Evolutionary conservation across 73 alveolate genomes (phyloP).

Genomic region (Paramecium octaurelia): DNA sequence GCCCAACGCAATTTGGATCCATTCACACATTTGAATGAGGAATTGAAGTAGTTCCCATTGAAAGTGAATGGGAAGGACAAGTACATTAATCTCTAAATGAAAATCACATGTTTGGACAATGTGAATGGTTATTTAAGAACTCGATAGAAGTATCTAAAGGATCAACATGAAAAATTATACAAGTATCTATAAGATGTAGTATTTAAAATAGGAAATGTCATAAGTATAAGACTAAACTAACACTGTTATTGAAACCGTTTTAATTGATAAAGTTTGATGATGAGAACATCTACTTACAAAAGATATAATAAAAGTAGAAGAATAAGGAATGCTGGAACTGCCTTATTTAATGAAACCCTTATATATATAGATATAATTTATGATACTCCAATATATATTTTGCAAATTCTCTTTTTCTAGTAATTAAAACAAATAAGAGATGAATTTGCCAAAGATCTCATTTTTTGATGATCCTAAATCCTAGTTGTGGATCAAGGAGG

Average conservation of each 20-base stretch:
- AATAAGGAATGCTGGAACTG: background rate
- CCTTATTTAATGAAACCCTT: background rate
- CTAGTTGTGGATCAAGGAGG: background rate
- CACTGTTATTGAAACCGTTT: background rate
- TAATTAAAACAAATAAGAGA: background rate
- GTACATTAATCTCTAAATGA: background rate
- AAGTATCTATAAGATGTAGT: background rate
- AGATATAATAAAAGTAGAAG: background rate
- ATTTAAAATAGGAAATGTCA: background rate
- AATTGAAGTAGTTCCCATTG: background rate
- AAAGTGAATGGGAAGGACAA: background rate
- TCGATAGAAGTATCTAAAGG: background rate
- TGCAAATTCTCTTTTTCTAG: background rate
- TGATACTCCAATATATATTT: background rate
- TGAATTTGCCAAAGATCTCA: conserved; percentile 36
- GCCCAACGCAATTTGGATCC: conserved; percentile 21
- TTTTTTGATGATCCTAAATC: conserved; percentile 36
- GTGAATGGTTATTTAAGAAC: background rate
- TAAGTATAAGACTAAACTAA: background rate
- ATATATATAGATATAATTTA: background rate
- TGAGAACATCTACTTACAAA: background rate
- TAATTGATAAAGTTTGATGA: background rate
- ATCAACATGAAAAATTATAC: background rate
- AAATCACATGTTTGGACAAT: background rate
- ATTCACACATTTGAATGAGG: background rate